Evolutionary conservation across 2,329 filamentous ascomycete genomes (phyloP).

Genomic region (Pseudocercospora vitis): DNA sequence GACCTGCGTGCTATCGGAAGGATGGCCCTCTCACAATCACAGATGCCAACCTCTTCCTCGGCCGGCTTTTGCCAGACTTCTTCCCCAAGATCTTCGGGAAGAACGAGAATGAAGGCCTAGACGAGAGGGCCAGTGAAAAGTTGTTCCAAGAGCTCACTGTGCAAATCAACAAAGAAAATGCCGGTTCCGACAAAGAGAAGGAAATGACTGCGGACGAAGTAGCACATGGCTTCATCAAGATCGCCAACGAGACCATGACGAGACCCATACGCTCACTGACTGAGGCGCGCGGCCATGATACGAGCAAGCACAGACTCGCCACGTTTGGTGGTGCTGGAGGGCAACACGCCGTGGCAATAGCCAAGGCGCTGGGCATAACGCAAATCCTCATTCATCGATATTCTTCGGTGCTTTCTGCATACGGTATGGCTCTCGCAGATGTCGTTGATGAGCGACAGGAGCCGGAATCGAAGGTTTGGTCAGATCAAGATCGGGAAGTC

Average conservation of each 20-base stretch:
- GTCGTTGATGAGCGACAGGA: constrained; percentile 90
- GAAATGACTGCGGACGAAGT: constrained; percentile 79
- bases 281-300: constrained; percentile 89
- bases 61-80: constrained; percentile 81
- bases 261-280: constrained; percentile 86
- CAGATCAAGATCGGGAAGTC: constrained; percentile 56
- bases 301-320: constrained; percentile 82
- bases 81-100: constrained; percentile 95
- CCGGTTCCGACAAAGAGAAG: constrained; percentile 57
- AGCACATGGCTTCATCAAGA: constrained; percentile 83
- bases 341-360: constrained; percentile 89
- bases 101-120: constrained; percentile 78
- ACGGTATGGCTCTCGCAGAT: constrained; percentile 89
- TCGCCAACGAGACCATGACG: constrained; percentile 90
- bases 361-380: constrained; percentile 76
- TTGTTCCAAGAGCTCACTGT: constrained; percentile 74
- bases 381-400: constrained; percentile 86
- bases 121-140: constrained; percentile 71
- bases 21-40: constrained; percentile 89
- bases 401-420: constrained; percentile 84
- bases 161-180: constrained; percentile 74
- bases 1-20: constrained; percentile 88
- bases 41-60: constrained; percentile 84
- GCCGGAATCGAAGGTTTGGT: constrained; percentile 63
- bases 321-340: constrained; percentile 91